Conservation (phyloP, 1,284 basidiomycete genomes). For the Phenoliferia sp. region DNA sequence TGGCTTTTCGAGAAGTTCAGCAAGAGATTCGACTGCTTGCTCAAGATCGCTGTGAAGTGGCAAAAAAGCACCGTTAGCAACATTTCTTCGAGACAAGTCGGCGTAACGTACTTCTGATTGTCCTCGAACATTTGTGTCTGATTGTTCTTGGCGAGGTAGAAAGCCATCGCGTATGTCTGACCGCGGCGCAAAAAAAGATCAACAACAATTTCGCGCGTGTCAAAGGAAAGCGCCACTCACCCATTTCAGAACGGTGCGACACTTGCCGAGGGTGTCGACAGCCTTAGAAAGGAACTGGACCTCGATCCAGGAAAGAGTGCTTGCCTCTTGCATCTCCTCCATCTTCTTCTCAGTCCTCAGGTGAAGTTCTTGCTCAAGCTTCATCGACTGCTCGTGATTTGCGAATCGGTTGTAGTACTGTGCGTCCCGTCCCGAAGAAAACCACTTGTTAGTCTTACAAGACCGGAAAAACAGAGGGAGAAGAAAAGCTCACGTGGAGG, state of each 20-base stretch:
- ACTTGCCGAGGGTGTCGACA: slow-evolving; percentile 66
- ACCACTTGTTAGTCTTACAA: not conserved
- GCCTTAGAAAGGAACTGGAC: slow-evolving; percentile 98
- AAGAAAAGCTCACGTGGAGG: slow-evolving; percentile 67
- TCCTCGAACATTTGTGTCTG: slow-evolving; percentile 95
- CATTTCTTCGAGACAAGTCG: not conserved
- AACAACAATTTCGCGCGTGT: not conserved
- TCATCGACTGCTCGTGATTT: slow-evolving; percentile 97
- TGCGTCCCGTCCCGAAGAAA: not conserved
- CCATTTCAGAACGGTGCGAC: slow-evolving; percentile 96
- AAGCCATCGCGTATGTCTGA: slow-evolving; percentile 94
- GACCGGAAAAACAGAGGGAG: not conserved
- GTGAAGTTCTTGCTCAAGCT: slow-evolving; percentile 87
- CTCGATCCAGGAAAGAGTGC: slow-evolving; percentile 93
- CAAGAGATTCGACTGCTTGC: slow-evolving; percentile 88
- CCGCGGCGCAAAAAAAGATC: not conserved
- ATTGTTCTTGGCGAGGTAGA: slow-evolving; percentile 80
- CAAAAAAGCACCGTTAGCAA: not conserved
- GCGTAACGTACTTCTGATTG: slow-evolving; percentile 68
- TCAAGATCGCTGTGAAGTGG: slow-evolving; percentile 71
- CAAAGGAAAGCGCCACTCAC: not conserved
- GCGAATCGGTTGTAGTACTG: slow-evolving; percentile 98
- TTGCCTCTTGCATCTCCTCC: slow-evolving; percentile 96
- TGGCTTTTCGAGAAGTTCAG: slow-evolving; percentile 83
- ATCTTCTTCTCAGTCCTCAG: slow-evolving; percentile 98